Conservation (phyloP, 2,329 filamentous ascomycete genomes). For the Biscogniauxia marginata region DNA sequence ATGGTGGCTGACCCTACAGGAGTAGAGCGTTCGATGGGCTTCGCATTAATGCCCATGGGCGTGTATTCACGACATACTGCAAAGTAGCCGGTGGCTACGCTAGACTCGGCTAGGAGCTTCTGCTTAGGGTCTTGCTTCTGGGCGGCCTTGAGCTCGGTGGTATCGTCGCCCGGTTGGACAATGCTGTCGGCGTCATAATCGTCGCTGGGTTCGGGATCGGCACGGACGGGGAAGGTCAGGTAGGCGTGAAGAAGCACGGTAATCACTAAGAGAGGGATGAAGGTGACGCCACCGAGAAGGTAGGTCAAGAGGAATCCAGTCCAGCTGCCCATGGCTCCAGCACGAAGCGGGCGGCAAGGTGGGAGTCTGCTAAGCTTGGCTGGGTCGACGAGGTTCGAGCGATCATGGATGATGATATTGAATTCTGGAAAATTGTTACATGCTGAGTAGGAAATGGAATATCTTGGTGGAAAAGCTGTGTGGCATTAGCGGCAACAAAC, state of each 20-base stretch:
- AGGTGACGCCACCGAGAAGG: slow-evolving; percentile 82
- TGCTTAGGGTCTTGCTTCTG: slow-evolving; percentile 63
- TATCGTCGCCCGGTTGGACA: slow-evolving; percentile 63
- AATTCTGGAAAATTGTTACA: neutral
- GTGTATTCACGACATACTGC: slow-evolving; percentile 93
- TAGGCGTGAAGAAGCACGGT: slow-evolving; percentile 65
- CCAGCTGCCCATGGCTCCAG: slow-evolving; percentile 49
- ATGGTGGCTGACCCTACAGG: slow-evolving; percentile 74
- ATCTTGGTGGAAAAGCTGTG: neutral
- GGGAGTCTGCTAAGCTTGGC: slow-evolving; percentile 23
- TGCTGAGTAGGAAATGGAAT: neutral
- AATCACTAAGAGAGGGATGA: slow-evolving; percentile 70
- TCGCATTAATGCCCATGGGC: slow-evolving; percentile 87
- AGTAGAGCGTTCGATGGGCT: slow-evolving; percentile 82
- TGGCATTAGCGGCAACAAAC: neutral
- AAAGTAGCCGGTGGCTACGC: slow-evolving; percentile 88
- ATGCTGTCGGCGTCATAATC: slow-evolving; percentile 41
- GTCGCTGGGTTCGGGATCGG: slow-evolving; percentile 37
- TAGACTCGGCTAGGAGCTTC: slow-evolving; percentile 58
- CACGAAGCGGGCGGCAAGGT: slow-evolving; percentile 19
- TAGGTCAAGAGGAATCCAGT: slow-evolving; percentile 70
- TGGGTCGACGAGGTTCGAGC: slow-evolving; percentile 14
- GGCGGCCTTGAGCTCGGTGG: slow-evolving; percentile 59
- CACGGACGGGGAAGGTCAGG: slow-evolving; percentile 60
- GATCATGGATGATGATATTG: slow-evolving; percentile 24